Conservation (phyloP, 139 green algal genomes). For the Chlamydomonas eustigma region DNA sequence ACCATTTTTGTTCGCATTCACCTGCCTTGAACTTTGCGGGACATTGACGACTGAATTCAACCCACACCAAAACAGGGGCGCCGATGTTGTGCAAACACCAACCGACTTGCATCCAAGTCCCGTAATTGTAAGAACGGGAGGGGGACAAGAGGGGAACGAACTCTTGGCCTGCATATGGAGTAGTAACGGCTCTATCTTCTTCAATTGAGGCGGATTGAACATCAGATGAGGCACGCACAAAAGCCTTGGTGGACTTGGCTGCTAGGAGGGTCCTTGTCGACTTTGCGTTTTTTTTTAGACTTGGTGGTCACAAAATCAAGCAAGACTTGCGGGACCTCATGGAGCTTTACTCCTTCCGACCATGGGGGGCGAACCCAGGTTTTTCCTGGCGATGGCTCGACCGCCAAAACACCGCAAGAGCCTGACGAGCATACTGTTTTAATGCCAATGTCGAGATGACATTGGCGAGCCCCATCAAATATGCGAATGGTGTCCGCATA, state of each 20-base stretch:
- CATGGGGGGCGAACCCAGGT: neutral
- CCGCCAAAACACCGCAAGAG: slow-evolving; percentile 11
- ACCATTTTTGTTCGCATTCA: slow-evolving; percentile 8
- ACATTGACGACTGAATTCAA: neutral
- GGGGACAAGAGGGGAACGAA: slow-evolving; percentile 5
- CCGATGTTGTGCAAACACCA: slow-evolving; percentile 20
- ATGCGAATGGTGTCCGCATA: neutral
- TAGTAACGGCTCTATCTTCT: neutral
- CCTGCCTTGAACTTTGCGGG: neutral
- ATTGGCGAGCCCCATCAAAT: neutral
- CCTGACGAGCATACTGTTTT: slow-evolving; percentile 13
- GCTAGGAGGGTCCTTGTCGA: neutral
- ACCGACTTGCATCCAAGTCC: slow-evolving; percentile 10
- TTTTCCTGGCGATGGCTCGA: slow-evolving; percentile 16
- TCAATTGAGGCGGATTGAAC: neutral
- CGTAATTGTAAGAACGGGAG: neutral
- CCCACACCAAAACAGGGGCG: slow-evolving; percentile 12
- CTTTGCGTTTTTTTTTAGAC: neutral
- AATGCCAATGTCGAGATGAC: slow-evolving; percentile 13
- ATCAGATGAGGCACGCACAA: neutral
- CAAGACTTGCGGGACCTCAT: neutral
- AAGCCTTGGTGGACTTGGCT: neutral
- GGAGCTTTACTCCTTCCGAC: no score
- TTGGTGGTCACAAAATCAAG: neutral
- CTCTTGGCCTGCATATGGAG: neutral